phyloP scores from a whole-genome alignment of 2,329 filamentous ascomycete genomes.

The Pseudogymnoascus sp. region DNA sequence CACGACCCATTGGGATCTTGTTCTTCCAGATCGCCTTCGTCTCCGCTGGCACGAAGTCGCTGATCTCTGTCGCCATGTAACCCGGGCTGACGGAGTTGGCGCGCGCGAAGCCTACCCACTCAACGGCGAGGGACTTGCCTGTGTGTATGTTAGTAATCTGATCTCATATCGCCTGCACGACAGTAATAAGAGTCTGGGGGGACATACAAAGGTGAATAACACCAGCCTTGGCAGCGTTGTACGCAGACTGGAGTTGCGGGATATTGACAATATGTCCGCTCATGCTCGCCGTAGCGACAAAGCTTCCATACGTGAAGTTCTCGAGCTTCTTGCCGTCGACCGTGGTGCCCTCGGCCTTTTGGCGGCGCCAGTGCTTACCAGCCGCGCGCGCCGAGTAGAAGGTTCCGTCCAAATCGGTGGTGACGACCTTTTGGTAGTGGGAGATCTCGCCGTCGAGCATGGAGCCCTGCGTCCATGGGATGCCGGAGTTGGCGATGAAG shows the following conservation, averaged over 20 bases:
- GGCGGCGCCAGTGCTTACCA: slow-evolving; percentile 61
- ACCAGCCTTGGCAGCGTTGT: slow-evolving; percentile 67
- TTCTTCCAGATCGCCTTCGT: slow-evolving; percentile 67
- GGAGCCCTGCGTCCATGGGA: slow-evolving; percentile 63
- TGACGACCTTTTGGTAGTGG: slow-evolving; percentile 60
- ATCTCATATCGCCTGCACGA: neutral
- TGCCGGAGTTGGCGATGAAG: slow-evolving; percentile 73
- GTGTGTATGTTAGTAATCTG: neutral
- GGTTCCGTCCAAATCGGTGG: slow-evolving; percentile 67
- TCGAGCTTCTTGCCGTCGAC: slow-evolving; percentile 54
- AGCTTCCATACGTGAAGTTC: slow-evolving; percentile 57
- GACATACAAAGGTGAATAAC: slow-evolving; percentile 50
- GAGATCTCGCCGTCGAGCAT: slow-evolving; percentile 59
- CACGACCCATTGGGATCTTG: slow-evolving; percentile 74
- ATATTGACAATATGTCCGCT: slow-evolving; percentile 72
- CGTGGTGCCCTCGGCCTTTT: slow-evolving; percentile 61
- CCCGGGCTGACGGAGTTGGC: slow-evolving; percentile 68
- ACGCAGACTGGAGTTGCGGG: slow-evolving; percentile 66
- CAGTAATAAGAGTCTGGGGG: slow-evolving; percentile 13
- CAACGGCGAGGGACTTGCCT: slow-evolving; percentile 65
- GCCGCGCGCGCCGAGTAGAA: slow-evolving; percentile 71
- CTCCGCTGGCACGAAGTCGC: slow-evolving; percentile 55
- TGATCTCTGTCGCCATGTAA: slow-evolving; percentile 69
- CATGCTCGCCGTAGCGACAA: slow-evolving; percentile 74
- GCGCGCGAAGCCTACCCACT: slow-evolving; percentile 70